These are phyloP conservation scores for Vigna angularis DNA, from an alignment of 306 rosid genomes.

Conservation along the genomic window DNA sequence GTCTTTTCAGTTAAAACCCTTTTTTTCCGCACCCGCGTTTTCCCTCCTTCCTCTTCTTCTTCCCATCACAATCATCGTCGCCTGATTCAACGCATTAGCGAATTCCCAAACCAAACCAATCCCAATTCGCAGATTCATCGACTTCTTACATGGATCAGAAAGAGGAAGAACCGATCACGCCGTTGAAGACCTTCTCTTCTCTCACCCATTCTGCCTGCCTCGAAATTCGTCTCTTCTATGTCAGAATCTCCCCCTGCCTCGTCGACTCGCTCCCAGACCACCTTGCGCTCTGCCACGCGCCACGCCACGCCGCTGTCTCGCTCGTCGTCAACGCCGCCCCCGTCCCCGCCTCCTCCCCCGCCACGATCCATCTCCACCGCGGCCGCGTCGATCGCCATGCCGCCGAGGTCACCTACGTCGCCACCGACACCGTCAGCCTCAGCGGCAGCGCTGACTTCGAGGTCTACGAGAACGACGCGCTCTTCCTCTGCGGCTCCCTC, in stretches of 20 bases:
- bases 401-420: constrained; percentile 87
- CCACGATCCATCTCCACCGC: constrained; percentile 65
- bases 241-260: constrained; percentile 70
- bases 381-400: constrained; percentile 72
- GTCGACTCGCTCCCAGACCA: constrained; percentile 64
- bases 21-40: not conserved
- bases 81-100: not conserved
- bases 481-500: constrained; percentile 80
- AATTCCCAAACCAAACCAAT: not conserved
- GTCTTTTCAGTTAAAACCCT: constrained; percentile 1
- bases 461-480: constrained; percentile 74
- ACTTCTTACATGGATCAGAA: constrained; percentile 53
- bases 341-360: constrained; percentile 53
- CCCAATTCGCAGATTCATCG: not conserved
- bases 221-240: constrained; percentile 72
- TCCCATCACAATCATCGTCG: not conserved
- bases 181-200: constrained; percentile 50
- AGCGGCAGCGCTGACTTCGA: constrained; percentile 78
- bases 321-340: constrained; percentile 67
- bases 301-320: constrained; percentile 68
- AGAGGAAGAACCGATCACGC: constrained; percentile 43
- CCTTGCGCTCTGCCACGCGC: constrained; percentile 65
- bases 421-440: constrained; percentile 76
- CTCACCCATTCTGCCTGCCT: constrained; percentile 63
- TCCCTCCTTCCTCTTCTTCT: not conserved